phyloP scores from a whole-genome alignment of 192 early-diverging fungal species.

The Backusella parvicylindrica region DNA sequence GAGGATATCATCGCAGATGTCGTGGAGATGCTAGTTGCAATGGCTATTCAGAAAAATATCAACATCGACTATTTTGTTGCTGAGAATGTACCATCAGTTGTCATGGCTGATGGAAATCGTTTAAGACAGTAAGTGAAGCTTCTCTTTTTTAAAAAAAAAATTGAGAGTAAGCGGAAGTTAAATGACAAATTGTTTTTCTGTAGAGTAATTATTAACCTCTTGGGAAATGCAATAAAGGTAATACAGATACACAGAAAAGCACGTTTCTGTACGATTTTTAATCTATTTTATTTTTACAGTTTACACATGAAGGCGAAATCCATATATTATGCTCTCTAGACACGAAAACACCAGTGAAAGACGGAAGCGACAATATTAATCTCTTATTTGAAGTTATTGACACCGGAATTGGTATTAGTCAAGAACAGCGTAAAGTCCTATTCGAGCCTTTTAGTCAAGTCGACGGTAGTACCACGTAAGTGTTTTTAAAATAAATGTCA shows the following conservation, averaged over 20 bases:
- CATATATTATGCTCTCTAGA: conserved; percentile 42
- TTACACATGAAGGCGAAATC: conserved; percentile 55
- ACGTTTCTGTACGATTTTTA: not conserved
- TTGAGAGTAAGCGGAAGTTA: not conserved
- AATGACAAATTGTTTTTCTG: not conserved
- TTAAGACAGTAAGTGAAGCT: conserved; percentile 47
- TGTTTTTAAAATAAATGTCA: not conserved
- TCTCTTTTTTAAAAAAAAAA: too few relatives aligned
- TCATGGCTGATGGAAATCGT: conserved; percentile 66
- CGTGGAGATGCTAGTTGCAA: conserved; percentile 56
- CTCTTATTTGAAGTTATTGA: conserved; percentile 42
- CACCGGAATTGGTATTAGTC: conserved; percentile 57
- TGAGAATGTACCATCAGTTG: conserved; percentile 48
- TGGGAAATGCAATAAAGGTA: conserved; percentile 69
- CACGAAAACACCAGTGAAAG: not conserved
- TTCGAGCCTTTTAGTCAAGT: conserved; percentile 66
- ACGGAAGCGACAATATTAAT: conserved; percentile 14
- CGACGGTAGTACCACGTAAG: conserved; percentile 58
- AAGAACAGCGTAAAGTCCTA: conserved; percentile 40
- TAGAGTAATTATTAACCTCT: conserved; percentile 64
- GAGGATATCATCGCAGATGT: conserved; percentile 47
- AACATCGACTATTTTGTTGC: conserved; percentile 53
- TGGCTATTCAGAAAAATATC: conserved; percentile 61
- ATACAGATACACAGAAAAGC: not conserved
- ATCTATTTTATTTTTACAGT: conserved; percentile 15